phyloP scores from a whole-genome alignment of 2,329 filamentous ascomycete species.

The Fusarium pseudocircinatum region DNA sequence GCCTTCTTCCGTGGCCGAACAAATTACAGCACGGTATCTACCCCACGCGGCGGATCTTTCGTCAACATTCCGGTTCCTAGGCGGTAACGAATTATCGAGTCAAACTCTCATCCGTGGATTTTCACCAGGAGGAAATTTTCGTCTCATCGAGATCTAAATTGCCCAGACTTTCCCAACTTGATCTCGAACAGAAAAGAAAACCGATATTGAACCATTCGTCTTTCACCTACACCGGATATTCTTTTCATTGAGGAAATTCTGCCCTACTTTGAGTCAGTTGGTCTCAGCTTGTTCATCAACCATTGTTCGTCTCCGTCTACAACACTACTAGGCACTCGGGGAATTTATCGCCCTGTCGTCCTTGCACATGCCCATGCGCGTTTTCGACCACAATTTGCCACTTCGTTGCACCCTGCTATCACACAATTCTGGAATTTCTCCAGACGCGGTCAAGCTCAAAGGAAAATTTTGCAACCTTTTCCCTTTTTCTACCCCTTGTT shows the following conservation, averaged over 20 bases:
- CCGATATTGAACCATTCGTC: slow-evolving; percentile 5
- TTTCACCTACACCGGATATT: slow-evolving; percentile 2
- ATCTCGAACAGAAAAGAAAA: slow-evolving; percentile 30
- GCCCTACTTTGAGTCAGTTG: slow-evolving; percentile 12
- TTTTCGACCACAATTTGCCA: slow-evolving; percentile 42
- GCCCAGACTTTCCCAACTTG: slow-evolving; percentile 15
- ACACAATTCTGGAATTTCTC: slow-evolving; percentile 42
- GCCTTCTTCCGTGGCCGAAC: slow-evolving; percentile 33
- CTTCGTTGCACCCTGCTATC: slow-evolving; percentile 41
- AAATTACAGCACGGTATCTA: slow-evolving; percentile 38
- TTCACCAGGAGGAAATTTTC: slow-evolving; percentile 34
- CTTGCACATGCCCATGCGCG: slow-evolving; percentile 41
- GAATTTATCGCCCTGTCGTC: slow-evolving; percentile 43
- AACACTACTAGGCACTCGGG: slow-evolving; percentile 28
- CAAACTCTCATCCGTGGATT: slow-evolving; percentile 32
- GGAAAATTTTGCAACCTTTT: slow-evolving; percentile 37
- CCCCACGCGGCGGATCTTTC: slow-evolving; percentile 41
- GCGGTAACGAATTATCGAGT: slow-evolving; percentile 39
- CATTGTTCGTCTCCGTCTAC: slow-evolving; percentile 25
- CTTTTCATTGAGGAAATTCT: slow-evolving; percentile 5
- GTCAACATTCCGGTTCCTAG: slow-evolving; percentile 35
- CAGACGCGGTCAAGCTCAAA: slow-evolving; percentile 34
- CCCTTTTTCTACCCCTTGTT: slow-evolving; percentile 25
- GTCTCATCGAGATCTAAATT: slow-evolving; percentile 36
- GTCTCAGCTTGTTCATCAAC: slow-evolving; percentile 21